A percentile compares a stretch with the other conserved stretches of the same genome.
Evolutionary conservation across 306 rosid genomes (phyloP).

Genomic region (Vachellia pachyceras): DNA sequence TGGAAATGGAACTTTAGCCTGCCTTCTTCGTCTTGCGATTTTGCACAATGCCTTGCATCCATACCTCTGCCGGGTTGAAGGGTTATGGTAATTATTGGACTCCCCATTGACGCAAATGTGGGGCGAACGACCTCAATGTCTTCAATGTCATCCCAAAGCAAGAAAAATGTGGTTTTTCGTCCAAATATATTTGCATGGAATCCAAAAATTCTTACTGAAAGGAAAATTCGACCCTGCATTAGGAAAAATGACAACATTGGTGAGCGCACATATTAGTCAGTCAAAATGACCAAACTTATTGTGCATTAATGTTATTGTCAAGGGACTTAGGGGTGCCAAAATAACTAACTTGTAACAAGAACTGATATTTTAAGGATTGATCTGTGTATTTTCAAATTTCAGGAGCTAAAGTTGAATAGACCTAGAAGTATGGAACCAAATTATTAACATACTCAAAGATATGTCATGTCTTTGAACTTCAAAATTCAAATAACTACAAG

Average conservation of each 20-base stretch:
- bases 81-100: slow-evolving; percentile 80
- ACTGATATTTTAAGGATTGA: background rate
- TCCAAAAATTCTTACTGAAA: slow-evolving; percentile 91
- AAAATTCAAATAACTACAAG: slow-evolving; percentile 27
- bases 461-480: slow-evolving; percentile 13
- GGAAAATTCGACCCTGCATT: slow-evolving; percentile 87
- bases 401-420: background rate
- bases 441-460: background rate
- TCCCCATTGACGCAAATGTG: slow-evolving; percentile 92
- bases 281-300: background rate
- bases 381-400: background rate
- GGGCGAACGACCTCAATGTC: slow-evolving; percentile 79
- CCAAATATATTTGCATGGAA: slow-evolving; percentile 95
- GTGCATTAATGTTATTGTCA: background rate
- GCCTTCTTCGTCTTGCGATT: slow-evolving; percentile 83
- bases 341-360: background rate
- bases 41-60: slow-evolving; percentile 95
- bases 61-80: slow-evolving; percentile 82
- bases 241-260: slow-evolving; percentile 34
- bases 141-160: slow-evolving; percentile 97
- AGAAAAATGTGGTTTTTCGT: slow-evolving; percentile 84
- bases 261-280: background rate
- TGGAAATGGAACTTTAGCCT: slow-evolving; percentile 93
- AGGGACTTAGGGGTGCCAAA: background rate
- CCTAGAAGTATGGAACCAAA: background rate